phyloP scores from a whole-genome alignment of 1,139 yeast species.

The Kodamaea anthophila region DNA sequence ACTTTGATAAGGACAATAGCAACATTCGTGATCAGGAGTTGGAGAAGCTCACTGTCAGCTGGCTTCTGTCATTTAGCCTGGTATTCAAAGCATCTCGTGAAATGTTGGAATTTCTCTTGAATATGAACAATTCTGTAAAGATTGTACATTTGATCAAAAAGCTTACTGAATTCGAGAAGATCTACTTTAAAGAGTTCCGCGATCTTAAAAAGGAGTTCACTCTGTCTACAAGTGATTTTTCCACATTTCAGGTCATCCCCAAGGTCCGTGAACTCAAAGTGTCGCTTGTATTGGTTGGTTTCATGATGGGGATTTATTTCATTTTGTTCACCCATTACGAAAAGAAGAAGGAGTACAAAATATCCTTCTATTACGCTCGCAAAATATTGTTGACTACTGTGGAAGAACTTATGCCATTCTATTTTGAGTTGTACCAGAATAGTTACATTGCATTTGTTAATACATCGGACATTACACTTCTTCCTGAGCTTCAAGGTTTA shows the following conservation, averaged over 20 bases:
- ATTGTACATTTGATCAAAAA: slow-evolving; percentile 15
- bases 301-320: slow-evolving; percentile 30
- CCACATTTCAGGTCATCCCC: slow-evolving; percentile 7
- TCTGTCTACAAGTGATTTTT: slow-evolving; percentile 13
- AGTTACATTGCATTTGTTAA: slow-evolving; percentile 16
- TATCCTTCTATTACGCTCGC: slow-evolving; percentile 31
- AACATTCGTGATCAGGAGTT: slow-evolving; percentile 21
- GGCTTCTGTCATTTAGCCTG: slow-evolving; percentile 15
- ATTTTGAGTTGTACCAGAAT: slow-evolving; percentile 27
- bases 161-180: slow-evolving; percentile 13
- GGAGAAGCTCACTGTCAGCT: slow-evolving; percentile 16
- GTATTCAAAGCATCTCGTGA: slow-evolving; percentile 14
- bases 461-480: slow-evolving; percentile 31
- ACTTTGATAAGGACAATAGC: slow-evolving; percentile 24
- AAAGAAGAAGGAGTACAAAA: slow-evolving; percentile 16
- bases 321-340: slow-evolving; percentile 41
- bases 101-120: slow-evolving; percentile 15
- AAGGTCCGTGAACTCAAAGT: slow-evolving; percentile 9
- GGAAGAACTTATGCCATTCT: slow-evolving; percentile 36
- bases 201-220: slow-evolving; percentile 12
- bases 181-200: slow-evolving; percentile 15
- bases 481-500: slow-evolving; percentile 36
- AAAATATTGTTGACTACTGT: slow-evolving; percentile 25
- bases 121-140: slow-evolving; percentile 16
- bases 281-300: slow-evolving; percentile 11